These are phyloP conservation scores for Diaporthe vaccinii DNA, from an alignment of 2,329 filamentous ascomycete species.

Conservation along the genomic window DNA sequence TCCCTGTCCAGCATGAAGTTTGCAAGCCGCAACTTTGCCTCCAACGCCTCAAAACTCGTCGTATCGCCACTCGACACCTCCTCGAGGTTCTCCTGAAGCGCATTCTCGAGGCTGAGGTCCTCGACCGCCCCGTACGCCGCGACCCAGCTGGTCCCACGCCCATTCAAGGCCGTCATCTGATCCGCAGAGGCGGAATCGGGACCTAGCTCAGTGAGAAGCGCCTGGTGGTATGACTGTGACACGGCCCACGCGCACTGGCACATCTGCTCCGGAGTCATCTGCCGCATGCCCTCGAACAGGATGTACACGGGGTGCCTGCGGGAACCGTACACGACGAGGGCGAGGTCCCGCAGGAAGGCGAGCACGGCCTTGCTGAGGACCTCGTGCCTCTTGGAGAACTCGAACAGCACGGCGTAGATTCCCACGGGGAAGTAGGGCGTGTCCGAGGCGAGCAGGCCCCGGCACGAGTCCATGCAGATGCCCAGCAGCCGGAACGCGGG, in stretches of 20 bases:
- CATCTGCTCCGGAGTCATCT: slow-evolving; percentile 16
- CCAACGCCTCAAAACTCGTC: slow-evolving; percentile 17
- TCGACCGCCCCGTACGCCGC: slow-evolving; percentile 10
- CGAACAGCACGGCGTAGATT: slow-evolving; percentile 29
- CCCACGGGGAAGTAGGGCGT: slow-evolving; percentile 12
- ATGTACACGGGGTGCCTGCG: background rate
- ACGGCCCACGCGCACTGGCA: slow-evolving; percentile 23
- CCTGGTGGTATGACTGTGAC: background rate
- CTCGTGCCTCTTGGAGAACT: slow-evolving; percentile 30
- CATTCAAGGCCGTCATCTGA: background rate
- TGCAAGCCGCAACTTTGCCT: slow-evolving; percentile 23
- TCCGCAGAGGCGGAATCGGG: background rate
- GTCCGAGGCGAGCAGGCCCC: background rate
- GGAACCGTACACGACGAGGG: background rate
- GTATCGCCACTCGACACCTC: background rate
- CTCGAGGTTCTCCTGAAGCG: background rate
- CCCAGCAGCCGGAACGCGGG: slow-evolving; percentile 20
- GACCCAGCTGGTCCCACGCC: slow-evolving; percentile 4
- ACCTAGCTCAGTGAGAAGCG: background rate
- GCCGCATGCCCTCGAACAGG: slow-evolving; percentile 8
- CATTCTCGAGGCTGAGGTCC: background rate
- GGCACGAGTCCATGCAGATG: slow-evolving; percentile 23
- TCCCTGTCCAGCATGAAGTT: slow-evolving; percentile 30
- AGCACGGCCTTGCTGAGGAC: background rate
- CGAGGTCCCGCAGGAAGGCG: slow-evolving; percentile 26